Evolutionary conservation across 306 rosid genomes (phyloP).

Genomic region (Myrica gale): DNA sequence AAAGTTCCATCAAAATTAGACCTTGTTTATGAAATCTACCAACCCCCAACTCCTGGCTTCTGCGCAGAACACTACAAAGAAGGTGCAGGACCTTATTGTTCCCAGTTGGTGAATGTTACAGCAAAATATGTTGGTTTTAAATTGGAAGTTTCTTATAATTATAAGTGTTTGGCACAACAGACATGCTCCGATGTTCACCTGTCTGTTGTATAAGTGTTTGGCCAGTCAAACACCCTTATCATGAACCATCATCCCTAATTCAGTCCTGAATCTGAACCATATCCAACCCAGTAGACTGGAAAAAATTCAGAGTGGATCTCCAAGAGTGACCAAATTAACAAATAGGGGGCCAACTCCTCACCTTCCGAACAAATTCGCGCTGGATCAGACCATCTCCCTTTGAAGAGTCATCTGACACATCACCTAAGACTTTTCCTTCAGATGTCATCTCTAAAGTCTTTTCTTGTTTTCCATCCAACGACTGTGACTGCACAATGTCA

Average conservation of each 20-base stretch:
- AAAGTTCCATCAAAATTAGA: conserved; percentile 19
- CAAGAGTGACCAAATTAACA: not conserved
- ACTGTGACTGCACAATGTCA: conserved; percentile 34
- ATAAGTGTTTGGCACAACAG: not conserved
- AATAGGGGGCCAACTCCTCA: conserved; percentile 28
- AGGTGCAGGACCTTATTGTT: not conserved
- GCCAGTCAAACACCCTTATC: not conserved
- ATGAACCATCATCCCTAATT: not conserved
- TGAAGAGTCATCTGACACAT: conserved; percentile 29
- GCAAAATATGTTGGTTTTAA: not conserved
- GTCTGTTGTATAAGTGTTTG: not conserved
- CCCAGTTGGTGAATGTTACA: not conserved
- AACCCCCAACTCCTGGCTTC: not conserved
- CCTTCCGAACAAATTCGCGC: conserved; percentile 58
- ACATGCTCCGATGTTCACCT: not conserved
- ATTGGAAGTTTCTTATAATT: not conserved
- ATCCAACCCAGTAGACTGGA: not conserved
- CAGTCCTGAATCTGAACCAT: not conserved
- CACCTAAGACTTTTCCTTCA: conserved; percentile 36
- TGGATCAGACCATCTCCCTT: conserved; percentile 43
- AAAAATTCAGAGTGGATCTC: not conserved
- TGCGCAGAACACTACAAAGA: not conserved
- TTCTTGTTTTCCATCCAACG: conserved; percentile 29
- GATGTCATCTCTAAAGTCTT: conserved; percentile 28
- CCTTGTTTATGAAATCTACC: not conserved